These are phyloP conservation scores for Colletotrichum karsti DNA, from an alignment of 2,329 filamentous ascomycete genomes.

Conservation along the genomic window DNA sequence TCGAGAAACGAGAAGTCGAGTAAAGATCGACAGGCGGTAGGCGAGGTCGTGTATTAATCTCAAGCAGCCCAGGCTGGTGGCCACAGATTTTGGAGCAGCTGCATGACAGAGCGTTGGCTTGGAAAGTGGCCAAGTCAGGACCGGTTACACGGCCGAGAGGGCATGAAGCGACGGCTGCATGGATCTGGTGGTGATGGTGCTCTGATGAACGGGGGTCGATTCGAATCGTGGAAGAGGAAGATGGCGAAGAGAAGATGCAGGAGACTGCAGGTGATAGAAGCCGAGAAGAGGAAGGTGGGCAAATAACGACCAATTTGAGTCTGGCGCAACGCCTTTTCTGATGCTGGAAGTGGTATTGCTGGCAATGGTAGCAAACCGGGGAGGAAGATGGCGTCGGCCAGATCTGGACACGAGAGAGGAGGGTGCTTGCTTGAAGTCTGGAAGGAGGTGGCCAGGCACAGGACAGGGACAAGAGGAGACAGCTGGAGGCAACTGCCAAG, in stretches of 20 bases:
- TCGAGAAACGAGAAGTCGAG: not conserved
- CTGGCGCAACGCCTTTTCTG: not conserved
- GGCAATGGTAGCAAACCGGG: not conserved
- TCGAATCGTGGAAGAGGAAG: not conserved
- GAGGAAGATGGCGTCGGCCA: not conserved
- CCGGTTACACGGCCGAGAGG: constrained; percentile 19
- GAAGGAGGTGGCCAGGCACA: not conserved
- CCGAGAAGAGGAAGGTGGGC: not conserved
- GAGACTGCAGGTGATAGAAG: not conserved
- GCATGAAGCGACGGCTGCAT: constrained; percentile 9
- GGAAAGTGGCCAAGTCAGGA: constrained; percentile 2
- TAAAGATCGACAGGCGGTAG: not conserved
- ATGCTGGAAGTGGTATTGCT: not conserved
- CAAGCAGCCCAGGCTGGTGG: constrained; percentile 18
- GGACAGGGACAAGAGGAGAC: not conserved
- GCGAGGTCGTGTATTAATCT: constrained; percentile 23
- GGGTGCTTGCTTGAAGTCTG: not conserved
- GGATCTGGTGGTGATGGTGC: not conserved
- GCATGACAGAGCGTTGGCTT: constrained; percentile 10
- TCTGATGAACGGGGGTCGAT: not conserved
- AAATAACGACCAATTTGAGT: not conserved
- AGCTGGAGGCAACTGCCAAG: not conserved
- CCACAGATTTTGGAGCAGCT: not conserved
- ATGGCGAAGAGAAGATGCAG: not conserved
- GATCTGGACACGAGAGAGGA: not conserved